Evolutionary conservation across 495 filamentous ascomycete genomes (phyloP).

Genomic region (Penicillium cinerascens): DNA sequence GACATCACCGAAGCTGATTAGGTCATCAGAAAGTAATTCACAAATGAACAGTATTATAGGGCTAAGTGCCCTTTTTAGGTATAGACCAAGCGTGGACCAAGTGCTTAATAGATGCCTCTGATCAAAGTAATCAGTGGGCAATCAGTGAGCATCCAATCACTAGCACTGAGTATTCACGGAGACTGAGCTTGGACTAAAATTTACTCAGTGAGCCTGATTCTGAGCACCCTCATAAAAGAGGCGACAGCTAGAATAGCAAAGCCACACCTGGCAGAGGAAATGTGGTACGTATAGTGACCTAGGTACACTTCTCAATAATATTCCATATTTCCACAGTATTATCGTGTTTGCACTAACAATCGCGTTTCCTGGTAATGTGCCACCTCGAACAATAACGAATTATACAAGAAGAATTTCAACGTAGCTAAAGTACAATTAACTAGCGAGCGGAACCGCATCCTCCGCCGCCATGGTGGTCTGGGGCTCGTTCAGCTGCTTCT

Average conservation of each 20-base stretch:
- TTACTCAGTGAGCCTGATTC: slow-evolving; percentile 2
- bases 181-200: slow-evolving; percentile 3
- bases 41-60: slow-evolving; percentile 5
- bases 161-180: background rate
- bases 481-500: slow-evolving; percentile 11
- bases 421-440: slow-evolving; percentile 9
- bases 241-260: slow-evolving; percentile 3
- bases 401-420: slow-evolving; percentile 6
- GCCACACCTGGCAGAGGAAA: slow-evolving; percentile 1
- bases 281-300: background rate
- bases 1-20: background rate
- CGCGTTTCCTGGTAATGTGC: background rate
- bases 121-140: background rate
- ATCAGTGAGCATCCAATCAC: background rate
- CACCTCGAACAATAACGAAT: background rate
- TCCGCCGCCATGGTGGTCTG: background rate
- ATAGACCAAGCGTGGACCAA: background rate
- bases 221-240: slow-evolving; percentile 4
- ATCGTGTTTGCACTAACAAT: background rate
- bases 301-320: background rate
- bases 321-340: background rate
- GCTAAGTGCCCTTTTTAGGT: background rate
- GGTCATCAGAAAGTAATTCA: background rate
- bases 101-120: slow-evolving; percentile 9
- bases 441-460: background rate